Base-by-base conservation (phyloP, 148 eudicot species). In the Chenopodium berlandieri region DNA sequence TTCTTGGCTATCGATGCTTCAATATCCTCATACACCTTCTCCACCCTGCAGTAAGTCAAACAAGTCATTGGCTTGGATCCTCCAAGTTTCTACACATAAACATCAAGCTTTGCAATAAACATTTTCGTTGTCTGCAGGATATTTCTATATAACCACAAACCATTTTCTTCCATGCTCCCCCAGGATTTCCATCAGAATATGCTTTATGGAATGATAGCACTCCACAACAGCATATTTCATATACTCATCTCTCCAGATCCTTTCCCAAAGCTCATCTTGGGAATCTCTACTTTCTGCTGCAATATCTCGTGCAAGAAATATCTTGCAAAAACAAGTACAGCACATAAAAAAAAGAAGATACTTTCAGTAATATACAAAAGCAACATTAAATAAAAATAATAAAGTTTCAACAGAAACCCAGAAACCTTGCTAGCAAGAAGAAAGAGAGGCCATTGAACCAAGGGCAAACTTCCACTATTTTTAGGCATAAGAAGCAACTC, bases 371-470 rank as follows among this genome's bases (percentile, higher is more conserved):
- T 62, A 62, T 34, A 76, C 8, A 68, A 47, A 20, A 66, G 20
- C 65, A 6, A 22, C 23, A 65, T 32, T 2, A 56, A 44, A 17
- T 64, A 44, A 68, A 64, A 9, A 64, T 5, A 50, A 32, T 47
- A 69, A 66, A 69, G n/a, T 4, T 64, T 52, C 16, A 82, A 56
- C 16, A 75, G 46, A 73, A 68, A 52, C 68, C 19, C 23, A 60
- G 74, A 48, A 75, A 95, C 99, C 95, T 96, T 94, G 98, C 99
- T 96, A 54, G 91, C 98, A 81, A 96, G 91, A 85, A 96, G 98
- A 82, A 96, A 96, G 76, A 96, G 98, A 56, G 99, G 99, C 98
- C 99, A 96, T 88, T 96, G 99, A 79, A 96, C 94, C 89, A 96
- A 86, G 60, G 97, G 93, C 71, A 96, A 84, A 79, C 82, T 87